These are phyloP conservation scores for Linnemannia schmuckeri DNA, from an alignment of 192 early-diverging fungal species.

Conservation along the genomic window DNA sequence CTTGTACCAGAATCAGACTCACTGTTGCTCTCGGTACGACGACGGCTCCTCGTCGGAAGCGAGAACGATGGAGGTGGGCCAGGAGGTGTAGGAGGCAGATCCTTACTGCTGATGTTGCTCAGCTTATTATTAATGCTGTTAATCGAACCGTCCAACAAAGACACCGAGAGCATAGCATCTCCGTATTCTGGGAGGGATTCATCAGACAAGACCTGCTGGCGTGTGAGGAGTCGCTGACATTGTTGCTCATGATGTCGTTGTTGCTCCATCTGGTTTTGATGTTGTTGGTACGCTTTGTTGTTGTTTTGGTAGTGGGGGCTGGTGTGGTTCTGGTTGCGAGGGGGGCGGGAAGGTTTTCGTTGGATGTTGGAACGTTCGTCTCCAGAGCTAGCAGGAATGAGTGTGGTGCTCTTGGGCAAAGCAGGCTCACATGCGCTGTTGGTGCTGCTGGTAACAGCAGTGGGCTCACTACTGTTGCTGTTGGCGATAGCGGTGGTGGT, in stretches of 20 bases:
- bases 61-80: conserved; percentile 8
- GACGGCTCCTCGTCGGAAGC: neutral
- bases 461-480: neutral
- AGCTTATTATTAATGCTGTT: neutral
- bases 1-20: neutral
- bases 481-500: neutral
- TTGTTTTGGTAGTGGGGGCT: neutral
- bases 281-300: neutral
- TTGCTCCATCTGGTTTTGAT: neutral
- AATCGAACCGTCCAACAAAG: neutral
- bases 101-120: conserved; percentile 26
- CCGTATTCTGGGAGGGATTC: conserved; percentile 29
- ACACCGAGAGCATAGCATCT: neutral
- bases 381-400: neutral
- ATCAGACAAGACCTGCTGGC: conserved; percentile 23
- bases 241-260: neutral
- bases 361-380: neutral
- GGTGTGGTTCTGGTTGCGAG: neutral
- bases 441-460: neutral
- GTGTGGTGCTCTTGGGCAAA: neutral
- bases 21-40: conserved; percentile 1
- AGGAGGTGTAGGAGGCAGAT: conserved; percentile 36
- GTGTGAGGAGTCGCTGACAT: neutral
- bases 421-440: neutral
- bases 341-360: conserved; percentile 13